Percentiles rank a stretch among this genome's conserved stretches.
These are phyloP conservation scores for Besnoitia besnoiti DNA, from an alignment of 169 alveolate genomes.

Conservation along the genomic window DNA sequence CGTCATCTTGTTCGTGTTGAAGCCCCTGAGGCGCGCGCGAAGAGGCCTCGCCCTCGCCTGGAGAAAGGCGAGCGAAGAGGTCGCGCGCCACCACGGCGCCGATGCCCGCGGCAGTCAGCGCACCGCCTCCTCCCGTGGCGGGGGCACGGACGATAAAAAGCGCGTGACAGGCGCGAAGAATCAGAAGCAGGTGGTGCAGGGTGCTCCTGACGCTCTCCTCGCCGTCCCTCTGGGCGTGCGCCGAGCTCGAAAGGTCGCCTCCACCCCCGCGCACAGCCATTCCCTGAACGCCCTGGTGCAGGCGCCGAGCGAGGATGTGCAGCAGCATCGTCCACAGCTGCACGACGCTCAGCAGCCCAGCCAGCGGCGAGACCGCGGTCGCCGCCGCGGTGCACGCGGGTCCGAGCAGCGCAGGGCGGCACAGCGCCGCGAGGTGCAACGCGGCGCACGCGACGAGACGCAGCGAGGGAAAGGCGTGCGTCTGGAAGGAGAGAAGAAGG, in stretches of 20 bases:
- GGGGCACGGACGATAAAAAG: slow-evolving; percentile 15
- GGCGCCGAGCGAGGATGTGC: neutral
- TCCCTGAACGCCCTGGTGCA: neutral
- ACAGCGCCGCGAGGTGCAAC: neutral
- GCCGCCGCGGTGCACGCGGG: neutral
- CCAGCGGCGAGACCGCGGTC: neutral
- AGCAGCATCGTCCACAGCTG: neutral
- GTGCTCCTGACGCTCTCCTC: neutral
- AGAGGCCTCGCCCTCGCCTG: neutral
- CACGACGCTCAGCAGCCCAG: neutral
- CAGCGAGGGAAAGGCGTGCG: neutral
- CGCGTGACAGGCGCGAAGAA: neutral
- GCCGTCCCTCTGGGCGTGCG: neutral
- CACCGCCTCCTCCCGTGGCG: neutral
- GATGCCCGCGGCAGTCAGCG: neutral
- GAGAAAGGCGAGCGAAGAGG: neutral
- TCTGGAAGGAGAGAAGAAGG: slow-evolving; percentile 3
- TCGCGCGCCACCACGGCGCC: neutral
- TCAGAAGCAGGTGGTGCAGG: neutral
- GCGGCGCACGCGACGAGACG: slow-evolving; percentile 25
- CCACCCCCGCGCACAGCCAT: neutral
- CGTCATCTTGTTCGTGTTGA: too few relatives aligned
- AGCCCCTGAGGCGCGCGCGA: too few relatives aligned
- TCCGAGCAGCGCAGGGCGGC: neutral
- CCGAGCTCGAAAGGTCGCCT: neutral